These are phyloP conservation scores for Hypoxylon sp. DNA, from an alignment of 2,329 filamentous ascomycete species.

Conservation along the genomic window DNA sequence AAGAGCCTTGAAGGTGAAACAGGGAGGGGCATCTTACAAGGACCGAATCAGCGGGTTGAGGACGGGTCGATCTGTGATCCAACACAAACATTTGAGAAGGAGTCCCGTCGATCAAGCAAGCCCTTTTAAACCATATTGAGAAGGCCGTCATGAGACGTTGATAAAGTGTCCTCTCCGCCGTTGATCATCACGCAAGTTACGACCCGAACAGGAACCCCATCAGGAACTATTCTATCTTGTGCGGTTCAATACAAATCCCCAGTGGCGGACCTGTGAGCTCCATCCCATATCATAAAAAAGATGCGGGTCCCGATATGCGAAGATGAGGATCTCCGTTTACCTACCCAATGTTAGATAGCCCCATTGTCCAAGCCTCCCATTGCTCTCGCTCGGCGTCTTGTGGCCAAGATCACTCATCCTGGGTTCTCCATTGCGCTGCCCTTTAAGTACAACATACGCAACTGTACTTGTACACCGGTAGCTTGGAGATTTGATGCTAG, in stretches of 20 bases:
- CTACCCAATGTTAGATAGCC: slow-evolving; percentile 17
- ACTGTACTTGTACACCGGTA: slow-evolving; percentile 28
- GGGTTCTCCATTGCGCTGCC: slow-evolving; percentile 21
- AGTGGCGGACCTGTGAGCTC: slow-evolving; percentile 24
- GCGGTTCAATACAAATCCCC: slow-evolving; percentile 18
- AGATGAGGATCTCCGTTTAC: slow-evolving; percentile 18
- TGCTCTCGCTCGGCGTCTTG: slow-evolving; percentile 8
- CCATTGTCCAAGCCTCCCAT: slow-evolving; percentile 23
- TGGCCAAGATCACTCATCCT: slow-evolving; percentile 33
- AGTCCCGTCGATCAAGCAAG: slow-evolving; percentile 17
- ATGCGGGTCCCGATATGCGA: slow-evolving; percentile 20
- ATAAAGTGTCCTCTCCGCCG: slow-evolving; percentile 22
- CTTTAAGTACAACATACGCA: slow-evolving; percentile 14
- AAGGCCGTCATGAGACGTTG: slow-evolving; percentile 26
- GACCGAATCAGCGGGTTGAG: slow-evolving; percentile 33
- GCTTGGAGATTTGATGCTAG: slow-evolving; percentile 13
- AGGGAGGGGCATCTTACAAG: slow-evolving; percentile 28
- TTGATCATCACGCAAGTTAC: slow-evolving; percentile 34
- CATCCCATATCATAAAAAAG: slow-evolving; percentile 9
- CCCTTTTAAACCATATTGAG: slow-evolving; percentile 23
- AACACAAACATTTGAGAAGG: slow-evolving; percentile 26
- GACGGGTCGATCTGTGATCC: slow-evolving; percentile 34
- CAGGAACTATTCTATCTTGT: slow-evolving; percentile 4
- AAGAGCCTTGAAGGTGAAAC: slow-evolving; percentile 42
- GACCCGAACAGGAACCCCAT: slow-evolving; percentile 8